Evolutionary conservation across 371 early-diverging fungal species (phyloP).

Genomic region (Dichotomocladium elegans): DNA sequence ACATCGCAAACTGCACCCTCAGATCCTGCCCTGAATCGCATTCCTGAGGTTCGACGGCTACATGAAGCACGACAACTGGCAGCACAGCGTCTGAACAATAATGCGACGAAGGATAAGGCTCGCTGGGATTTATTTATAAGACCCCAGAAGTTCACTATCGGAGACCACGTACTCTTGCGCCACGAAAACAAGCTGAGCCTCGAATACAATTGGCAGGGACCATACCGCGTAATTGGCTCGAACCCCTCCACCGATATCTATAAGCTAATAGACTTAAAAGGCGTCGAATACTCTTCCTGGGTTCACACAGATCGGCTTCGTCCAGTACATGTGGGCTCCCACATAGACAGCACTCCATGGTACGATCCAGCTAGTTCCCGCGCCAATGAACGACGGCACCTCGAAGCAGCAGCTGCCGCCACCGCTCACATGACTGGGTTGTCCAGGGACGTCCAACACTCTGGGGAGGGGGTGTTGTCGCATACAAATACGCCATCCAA

Average conservation of each 20-base stretch:
- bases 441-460: no score
- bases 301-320: no score
- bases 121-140: background rate
- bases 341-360: background rate
- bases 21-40: background rate
- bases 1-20: background rate
- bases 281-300: background rate
- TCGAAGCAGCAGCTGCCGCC: no score
- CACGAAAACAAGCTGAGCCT: no score
- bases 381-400: no score
- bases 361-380: no score
- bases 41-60: background rate
- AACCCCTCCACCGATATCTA: conserved; percentile 3
- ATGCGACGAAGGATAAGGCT: conserved; percentile 1
- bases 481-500: no score
- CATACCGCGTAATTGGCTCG: background rate
- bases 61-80: background rate
- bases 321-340: background rate
- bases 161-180: no score
- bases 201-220: conserved; percentile 6
- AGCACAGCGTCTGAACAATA: background rate
- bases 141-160: conserved; percentile 3
- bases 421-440: no score
- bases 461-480: no score
- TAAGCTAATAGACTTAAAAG: background rate